phyloP scores from a whole-genome alignment of 768 basidiomycete genomes.

The Lentinula aciculospora region DNA sequence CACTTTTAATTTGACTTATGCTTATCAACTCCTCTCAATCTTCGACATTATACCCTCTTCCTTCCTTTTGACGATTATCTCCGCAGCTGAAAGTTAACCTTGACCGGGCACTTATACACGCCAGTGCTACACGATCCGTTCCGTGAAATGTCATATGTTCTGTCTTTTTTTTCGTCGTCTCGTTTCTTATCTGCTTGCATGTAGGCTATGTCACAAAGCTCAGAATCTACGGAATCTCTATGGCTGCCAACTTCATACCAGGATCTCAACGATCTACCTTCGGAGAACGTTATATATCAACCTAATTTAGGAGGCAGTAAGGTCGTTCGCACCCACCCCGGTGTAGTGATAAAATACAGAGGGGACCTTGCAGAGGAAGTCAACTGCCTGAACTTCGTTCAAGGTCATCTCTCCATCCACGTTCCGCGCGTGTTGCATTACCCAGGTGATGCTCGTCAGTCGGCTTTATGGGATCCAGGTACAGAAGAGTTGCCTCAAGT shows the following conservation, averaged over 20 bases:
- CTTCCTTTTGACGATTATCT: not conserved
- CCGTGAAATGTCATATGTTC: not conserved
- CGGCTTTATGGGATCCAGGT: not conserved
- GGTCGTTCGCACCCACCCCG: conserved; percentile 10
- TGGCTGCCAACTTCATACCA: conserved; percentile 6
- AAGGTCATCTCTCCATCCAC: conserved; percentile 2
- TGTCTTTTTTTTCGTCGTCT: not conserved
- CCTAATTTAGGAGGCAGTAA: conserved; percentile 5
- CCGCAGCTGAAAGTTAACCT: not conserved
- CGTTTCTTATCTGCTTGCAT: not conserved
- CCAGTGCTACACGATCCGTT: not conserved
- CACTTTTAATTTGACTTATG: not conserved
- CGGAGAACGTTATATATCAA: conserved; percentile 7
- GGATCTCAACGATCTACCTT: conserved; percentile 7
- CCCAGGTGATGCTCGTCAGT: conserved; percentile 10
- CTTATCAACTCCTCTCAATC: not conserved
- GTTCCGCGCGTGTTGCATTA: conserved; percentile 17
- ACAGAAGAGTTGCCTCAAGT: conserved; percentile 6
- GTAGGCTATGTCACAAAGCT: not conserved
- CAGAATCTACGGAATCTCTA: not conserved
- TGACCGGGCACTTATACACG: not conserved
- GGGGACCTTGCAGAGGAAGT: conserved; percentile 10
- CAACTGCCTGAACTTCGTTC: conserved; percentile 5
- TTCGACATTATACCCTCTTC: not conserved
- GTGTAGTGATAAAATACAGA: conserved; percentile 12